Evolutionary conservation across 768 basidiomycete genomes (phyloP).

Genomic region (Chiua virens): DNA sequence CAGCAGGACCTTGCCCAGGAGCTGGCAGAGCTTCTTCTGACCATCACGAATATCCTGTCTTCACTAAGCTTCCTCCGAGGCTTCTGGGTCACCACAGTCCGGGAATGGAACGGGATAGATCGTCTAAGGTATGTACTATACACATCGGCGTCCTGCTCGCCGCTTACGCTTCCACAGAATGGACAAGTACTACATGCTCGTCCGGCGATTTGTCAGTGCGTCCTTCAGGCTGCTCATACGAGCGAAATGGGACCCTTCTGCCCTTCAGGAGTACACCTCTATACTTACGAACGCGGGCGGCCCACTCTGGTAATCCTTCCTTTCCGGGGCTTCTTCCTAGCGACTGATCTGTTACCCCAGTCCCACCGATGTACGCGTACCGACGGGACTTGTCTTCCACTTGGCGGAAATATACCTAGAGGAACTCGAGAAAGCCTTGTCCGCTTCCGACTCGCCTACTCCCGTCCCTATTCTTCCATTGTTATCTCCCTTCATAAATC

Average conservation of each 20-base stretch:
- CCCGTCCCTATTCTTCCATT: slow-evolving; percentile 55
- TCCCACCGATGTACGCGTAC: slow-evolving; percentile 68
- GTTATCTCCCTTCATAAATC: slow-evolving; percentile 66
- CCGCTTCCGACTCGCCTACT: slow-evolving; percentile 23
- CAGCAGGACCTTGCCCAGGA: slow-evolving; percentile 90
- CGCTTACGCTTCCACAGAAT: slow-evolving; percentile 50
- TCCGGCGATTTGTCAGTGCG: slow-evolving; percentile 84
- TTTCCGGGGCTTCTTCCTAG: neutral
- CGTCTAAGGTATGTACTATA: slow-evolving; percentile 64
- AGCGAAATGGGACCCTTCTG: slow-evolving; percentile 59
- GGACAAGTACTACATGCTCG: slow-evolving; percentile 97
- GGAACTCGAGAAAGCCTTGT: slow-evolving; percentile 75
- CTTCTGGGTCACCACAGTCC: slow-evolving; percentile 88
- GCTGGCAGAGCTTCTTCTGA: slow-evolving; percentile 77
- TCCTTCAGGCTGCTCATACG: slow-evolving; percentile 79
- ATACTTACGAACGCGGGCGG: slow-evolving; percentile 71
- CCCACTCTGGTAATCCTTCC: slow-evolving; percentile 68
- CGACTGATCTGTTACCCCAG: slow-evolving; percentile 37
- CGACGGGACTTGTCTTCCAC: slow-evolving; percentile 79
- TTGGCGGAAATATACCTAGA: slow-evolving; percentile 87
- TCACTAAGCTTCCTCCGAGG: slow-evolving; percentile 79
- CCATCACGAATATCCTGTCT: slow-evolving; percentile 53
- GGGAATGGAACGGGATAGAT: slow-evolving; percentile 95
- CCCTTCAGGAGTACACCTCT: slow-evolving; percentile 60
- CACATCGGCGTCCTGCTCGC: neutral